A percentile compares a stretch with the other conserved stretches of the same genome.
Evolutionary conservation across 2,329 filamentous ascomycete genomes (phyloP).

Genomic region (Zymoseptoria pseudotritici): DNA sequence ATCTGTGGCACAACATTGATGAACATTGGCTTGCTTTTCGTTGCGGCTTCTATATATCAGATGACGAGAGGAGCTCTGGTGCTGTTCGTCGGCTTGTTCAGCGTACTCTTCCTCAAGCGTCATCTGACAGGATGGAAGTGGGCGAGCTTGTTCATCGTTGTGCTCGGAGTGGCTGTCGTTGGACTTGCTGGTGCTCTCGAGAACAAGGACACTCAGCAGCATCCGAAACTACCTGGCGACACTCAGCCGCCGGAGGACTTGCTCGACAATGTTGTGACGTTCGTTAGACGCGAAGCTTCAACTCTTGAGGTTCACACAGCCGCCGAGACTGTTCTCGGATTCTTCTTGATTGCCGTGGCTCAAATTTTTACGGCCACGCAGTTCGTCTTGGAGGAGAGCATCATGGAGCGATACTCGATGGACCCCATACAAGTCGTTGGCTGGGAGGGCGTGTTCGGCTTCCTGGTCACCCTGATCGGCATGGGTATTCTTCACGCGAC

Average conservation of each 20-base stretch:
- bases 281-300: conserved; percentile 30
- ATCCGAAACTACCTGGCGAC: conserved; percentile 22
- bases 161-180: conserved; percentile 80
- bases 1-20: conserved; percentile 93
- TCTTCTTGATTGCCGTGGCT: conserved; percentile 83
- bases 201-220: conserved; percentile 47
- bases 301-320: conserved; percentile 45
- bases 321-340: conserved; percentile 67
- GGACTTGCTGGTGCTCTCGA: conserved; percentile 81
- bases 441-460: conserved; percentile 93
- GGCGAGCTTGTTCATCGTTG: conserved; percentile 78
- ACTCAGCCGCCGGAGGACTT: conserved; percentile 23
- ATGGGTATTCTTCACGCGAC: conserved; percentile 75
- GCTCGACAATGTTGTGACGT: conserved; percentile 12
- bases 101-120: conserved; percentile 78
- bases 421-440: conserved; percentile 87
- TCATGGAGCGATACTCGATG: conserved; percentile 70
- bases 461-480: conserved; percentile 65
- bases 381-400: conserved; percentile 92
- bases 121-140: conserved; percentile 84
- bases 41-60: conserved; percentile 94
- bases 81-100: conserved; percentile 91
- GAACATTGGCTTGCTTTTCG: conserved; percentile 90
- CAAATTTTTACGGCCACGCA: conserved; percentile 96
- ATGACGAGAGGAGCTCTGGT: conserved; percentile 96